phyloP scores from a whole-genome alignment of 768 basidiomycete genomes.

The Boletus reticulatus region DNA sequence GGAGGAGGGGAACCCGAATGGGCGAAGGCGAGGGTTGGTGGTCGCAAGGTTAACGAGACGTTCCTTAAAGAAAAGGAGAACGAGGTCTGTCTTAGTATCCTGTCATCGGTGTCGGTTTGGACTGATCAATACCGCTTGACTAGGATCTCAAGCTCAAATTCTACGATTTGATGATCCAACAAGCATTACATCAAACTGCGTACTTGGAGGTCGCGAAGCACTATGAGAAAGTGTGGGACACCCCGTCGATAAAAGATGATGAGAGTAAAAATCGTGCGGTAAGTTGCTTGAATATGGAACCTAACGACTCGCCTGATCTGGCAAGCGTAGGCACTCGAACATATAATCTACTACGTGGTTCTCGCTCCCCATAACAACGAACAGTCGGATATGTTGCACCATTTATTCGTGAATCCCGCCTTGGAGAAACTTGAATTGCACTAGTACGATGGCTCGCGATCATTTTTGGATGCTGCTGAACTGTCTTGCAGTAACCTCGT shows the following conservation, averaged over 20 bases:
- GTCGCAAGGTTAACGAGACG: constrained; percentile 90
- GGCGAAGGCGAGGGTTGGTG: constrained; percentile 89
- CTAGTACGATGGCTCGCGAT: constrained; percentile 52
- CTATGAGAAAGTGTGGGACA: constrained; percentile 97
- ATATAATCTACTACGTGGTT: constrained; percentile 92
- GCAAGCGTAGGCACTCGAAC: constrained; percentile 73
- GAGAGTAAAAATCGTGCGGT: constrained; percentile 68
- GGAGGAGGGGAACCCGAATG: constrained; percentile 85
- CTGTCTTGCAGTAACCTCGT: constrained; percentile 70
- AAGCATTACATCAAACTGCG: constrained; percentile 77
- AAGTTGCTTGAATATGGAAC: constrained; percentile 23
- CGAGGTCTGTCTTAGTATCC: constrained; percentile 54
- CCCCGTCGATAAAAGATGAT: constrained; percentile 89
- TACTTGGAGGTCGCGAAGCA: constrained; percentile 95
- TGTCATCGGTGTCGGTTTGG: neutral
- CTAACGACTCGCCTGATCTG: constrained; percentile 4
- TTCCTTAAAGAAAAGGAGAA: constrained; percentile 89
- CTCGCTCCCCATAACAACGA: constrained; percentile 95
- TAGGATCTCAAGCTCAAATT: constrained; percentile 95
- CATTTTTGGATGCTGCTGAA: constrained; percentile 1
- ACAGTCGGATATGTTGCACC: constrained; percentile 95
- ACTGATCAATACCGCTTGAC: neutral
- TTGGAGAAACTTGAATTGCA: constrained; percentile 80
- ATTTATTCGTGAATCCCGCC: constrained; percentile 75
- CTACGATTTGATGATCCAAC: constrained; percentile 96